Evolutionary conservation across 805 yeast species (phyloP).

Genomic region (Cyberlindnera lachancei): DNA sequence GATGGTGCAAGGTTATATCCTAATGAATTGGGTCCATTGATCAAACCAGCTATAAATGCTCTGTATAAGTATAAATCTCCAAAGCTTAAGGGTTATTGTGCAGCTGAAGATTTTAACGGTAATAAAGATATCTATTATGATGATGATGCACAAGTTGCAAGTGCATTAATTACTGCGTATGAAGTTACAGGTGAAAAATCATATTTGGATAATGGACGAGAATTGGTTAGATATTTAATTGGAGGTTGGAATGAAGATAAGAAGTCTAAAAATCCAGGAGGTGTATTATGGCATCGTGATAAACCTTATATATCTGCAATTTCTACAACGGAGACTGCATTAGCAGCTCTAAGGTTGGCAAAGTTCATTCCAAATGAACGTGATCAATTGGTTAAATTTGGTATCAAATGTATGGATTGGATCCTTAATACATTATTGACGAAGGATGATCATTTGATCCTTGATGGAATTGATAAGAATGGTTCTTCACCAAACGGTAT

Average conservation of each 20-base stretch:
- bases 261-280: slow-evolving; percentile 35
- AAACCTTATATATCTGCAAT: slow-evolving; percentile 57
- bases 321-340: slow-evolving; percentile 61
- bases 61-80: slow-evolving; percentile 46
- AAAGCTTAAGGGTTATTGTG: slow-evolving; percentile 50
- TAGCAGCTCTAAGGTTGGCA: slow-evolving; percentile 52
- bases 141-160: slow-evolving; percentile 70
- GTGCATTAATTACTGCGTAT: slow-evolving; percentile 56
- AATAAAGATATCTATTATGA: slow-evolving; percentile 64
- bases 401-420: slow-evolving; percentile 55
- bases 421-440: slow-evolving; percentile 44
- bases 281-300: slow-evolving; percentile 59
- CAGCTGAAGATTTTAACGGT: slow-evolving; percentile 51
- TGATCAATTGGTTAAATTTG: slow-evolving; percentile 44
- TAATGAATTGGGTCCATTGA: slow-evolving; percentile 43
- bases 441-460: slow-evolving; percentile 44
- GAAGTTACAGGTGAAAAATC: slow-evolving; percentile 54
- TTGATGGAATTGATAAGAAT: slow-evolving; percentile 48
- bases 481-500: slow-evolving; percentile 36
- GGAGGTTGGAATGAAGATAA: slow-evolving; percentile 46
- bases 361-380: slow-evolving; percentile 43
- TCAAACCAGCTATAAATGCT: slow-evolving; percentile 43
- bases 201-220: slow-evolving; percentile 48
- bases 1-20: slow-evolving; percentile 51
- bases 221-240: slow-evolving; percentile 52